phyloP scores from a whole-genome alignment of 2,329 filamentous ascomycete genomes.

The Claviceps paspali region DNA sequence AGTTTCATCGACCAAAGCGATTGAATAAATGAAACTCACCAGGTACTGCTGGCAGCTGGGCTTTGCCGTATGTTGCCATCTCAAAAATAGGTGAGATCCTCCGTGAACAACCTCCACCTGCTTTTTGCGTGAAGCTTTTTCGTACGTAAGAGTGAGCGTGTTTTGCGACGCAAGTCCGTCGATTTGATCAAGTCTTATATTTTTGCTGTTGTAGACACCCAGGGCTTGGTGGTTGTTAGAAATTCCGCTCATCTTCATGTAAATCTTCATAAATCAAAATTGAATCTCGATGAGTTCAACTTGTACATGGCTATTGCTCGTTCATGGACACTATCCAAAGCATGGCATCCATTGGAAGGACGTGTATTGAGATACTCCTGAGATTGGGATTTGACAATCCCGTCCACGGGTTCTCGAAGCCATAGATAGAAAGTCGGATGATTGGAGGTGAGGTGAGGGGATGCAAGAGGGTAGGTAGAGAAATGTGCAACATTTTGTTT shows the following conservation, averaged over 20 bases:
- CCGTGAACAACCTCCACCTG: slow-evolving; percentile 35
- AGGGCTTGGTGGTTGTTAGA: slow-evolving; percentile 13
- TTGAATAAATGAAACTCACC: slow-evolving; percentile 58
- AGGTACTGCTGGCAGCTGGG: slow-evolving; percentile 61
- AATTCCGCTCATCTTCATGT: too few relatives aligned
- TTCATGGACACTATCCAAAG: not conserved
- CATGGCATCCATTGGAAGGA: not conserved
- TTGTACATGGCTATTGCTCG: too few relatives aligned
- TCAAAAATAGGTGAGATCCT: slow-evolving; percentile 34
- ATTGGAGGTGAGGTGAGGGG: too few relatives aligned
- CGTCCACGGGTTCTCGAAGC: too few relatives aligned
- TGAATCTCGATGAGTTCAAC: too few relatives aligned
- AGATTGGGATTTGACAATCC: too few relatives aligned
- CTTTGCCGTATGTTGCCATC: slow-evolving; percentile 53
- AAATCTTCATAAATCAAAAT: too few relatives aligned
- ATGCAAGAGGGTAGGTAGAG: not conserved
- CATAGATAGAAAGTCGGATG: too few relatives aligned
- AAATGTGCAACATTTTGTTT: not conserved
- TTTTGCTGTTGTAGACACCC: slow-evolving; percentile 36
- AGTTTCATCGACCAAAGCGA: too few relatives aligned
- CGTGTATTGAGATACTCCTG: too few relatives aligned
- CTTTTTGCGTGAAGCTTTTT: slow-evolving; percentile 38
- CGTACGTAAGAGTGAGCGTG: slow-evolving; percentile 39
- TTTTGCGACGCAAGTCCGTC: slow-evolving; percentile 42
- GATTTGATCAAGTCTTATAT: slow-evolving; percentile 39